Conservation (phyloP, 2,329 filamentous ascomycete species). For the Clonostachys sp. region DNA sequence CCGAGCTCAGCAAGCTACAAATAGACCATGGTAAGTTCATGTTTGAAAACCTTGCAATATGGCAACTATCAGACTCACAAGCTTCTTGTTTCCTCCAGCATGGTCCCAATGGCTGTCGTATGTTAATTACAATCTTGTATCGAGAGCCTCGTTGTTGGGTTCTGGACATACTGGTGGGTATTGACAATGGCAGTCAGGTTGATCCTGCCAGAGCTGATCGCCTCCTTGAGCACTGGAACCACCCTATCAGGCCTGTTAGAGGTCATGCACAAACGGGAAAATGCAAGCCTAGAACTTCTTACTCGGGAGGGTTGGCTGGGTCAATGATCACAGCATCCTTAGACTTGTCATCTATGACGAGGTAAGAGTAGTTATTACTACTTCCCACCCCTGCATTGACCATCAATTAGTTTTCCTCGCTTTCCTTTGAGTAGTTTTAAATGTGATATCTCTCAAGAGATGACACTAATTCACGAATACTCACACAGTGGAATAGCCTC, state of each 20-base stretch:
- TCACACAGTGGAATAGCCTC: constrained; percentile 86
- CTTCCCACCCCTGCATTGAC: constrained; percentile 62
- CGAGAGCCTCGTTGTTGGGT: background rate
- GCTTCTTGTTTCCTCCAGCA: constrained; percentile 81
- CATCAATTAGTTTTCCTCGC: background rate
- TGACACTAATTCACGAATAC: constrained; percentile 18
- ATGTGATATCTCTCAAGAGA: background rate
- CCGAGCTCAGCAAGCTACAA: constrained; percentile 35
- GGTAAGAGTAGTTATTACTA: constrained; percentile 81
- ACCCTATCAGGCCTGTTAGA: constrained; percentile 37
- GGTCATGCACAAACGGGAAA: background rate
- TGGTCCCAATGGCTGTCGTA: constrained; percentile 82
- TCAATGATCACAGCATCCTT: constrained; percentile 77
- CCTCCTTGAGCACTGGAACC: constrained; percentile 63
- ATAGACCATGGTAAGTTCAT: constrained; percentile 1
- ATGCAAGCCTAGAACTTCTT: constrained; percentile 18
- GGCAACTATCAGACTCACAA: constrained; percentile 47
- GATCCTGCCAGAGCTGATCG: constrained; percentile 66
- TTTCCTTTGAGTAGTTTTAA: background rate
- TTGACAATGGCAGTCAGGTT: constrained; percentile 90
- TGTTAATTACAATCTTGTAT: constrained; percentile 1
- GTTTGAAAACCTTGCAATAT: background rate
- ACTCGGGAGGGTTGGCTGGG: constrained; percentile 76
- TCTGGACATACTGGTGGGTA: constrained; percentile 80
- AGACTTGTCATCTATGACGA: constrained; percentile 71